Evolutionary conservation across 192 early-diverging fungal genomes (phyloP).

Genomic region (Entophlyctis luteolus): DNA sequence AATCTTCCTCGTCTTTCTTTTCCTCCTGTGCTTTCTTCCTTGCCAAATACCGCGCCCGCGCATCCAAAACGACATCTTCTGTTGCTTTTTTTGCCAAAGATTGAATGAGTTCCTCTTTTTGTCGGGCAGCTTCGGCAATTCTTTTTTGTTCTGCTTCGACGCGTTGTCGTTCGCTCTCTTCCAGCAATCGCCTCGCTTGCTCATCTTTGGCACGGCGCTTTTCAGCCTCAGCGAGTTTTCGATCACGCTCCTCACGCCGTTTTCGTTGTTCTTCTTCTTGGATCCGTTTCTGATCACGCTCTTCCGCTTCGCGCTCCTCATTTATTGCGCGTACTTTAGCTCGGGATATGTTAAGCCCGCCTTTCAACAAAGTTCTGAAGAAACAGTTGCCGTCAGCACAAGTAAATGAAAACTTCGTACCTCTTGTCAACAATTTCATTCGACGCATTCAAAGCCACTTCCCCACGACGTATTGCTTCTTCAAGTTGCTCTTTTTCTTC

Average conservation of each 20-base stretch:
- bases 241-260: slow-evolving; percentile 51
- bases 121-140: slow-evolving; percentile 16
- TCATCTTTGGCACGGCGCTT: slow-evolving; percentile 50
- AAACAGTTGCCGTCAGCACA: neutral
- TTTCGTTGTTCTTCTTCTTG: slow-evolving; percentile 40
- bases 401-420: neutral
- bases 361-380: slow-evolving; percentile 54
- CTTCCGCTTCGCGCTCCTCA: slow-evolving; percentile 43
- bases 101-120: slow-evolving; percentile 29
- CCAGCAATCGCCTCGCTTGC: slow-evolving; percentile 13
- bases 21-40: slow-evolving; percentile 26
- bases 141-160: slow-evolving; percentile 22
- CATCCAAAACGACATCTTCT: slow-evolving; percentile 41
- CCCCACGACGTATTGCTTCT: slow-evolving; percentile 23
- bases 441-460: slow-evolving; percentile 63
- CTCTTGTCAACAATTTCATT: slow-evolving; percentile 72
- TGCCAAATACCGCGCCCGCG: slow-evolving; percentile 44
- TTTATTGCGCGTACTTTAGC: slow-evolving; percentile 42
- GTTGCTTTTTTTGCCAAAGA: slow-evolving; percentile 33
- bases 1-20: slow-evolving; percentile 12
- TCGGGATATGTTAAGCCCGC: slow-evolving; percentile 66
- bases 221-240: slow-evolving; percentile 44
- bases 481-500: slow-evolving; percentile 41
- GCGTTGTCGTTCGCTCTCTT: slow-evolving; percentile 23
- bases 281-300: slow-evolving; percentile 32